phyloP scores from a whole-genome alignment of 176 grass and related monocot species.

The Eremochloa ophiuroides region DNA sequence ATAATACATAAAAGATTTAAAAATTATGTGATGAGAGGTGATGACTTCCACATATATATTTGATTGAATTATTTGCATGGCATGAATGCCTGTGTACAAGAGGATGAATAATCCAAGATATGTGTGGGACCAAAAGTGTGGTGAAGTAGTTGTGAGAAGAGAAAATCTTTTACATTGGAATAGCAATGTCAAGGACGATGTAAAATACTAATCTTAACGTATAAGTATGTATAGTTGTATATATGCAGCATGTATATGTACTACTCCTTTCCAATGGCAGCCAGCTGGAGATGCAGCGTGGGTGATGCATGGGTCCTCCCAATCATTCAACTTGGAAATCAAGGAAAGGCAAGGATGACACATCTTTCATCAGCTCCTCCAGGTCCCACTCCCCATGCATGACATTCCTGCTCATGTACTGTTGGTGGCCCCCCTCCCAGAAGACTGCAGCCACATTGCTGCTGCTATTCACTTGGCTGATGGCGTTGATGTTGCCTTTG shows the following conservation, averaged over 20 bases:
- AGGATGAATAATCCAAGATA: conserved; percentile 27
- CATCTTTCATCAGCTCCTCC: conserved; percentile 97
- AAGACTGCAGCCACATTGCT: conserved; percentile 21
- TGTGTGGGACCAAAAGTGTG: conserved; percentile 34
- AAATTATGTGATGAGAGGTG: no score
- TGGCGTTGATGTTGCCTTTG: conserved; percentile 14
- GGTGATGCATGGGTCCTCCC: neutral
- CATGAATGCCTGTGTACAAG: conserved; percentile 29
- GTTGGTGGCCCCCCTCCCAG: conserved; percentile 52
- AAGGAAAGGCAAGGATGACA: conserved; percentile 94
- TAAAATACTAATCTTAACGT: conserved; percentile 32
- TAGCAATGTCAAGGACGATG: conserved; percentile 28
- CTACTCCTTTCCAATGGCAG: conserved; percentile 16
- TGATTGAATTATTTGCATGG: conserved; percentile 37
- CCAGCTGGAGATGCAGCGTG: conserved; percentile 14
- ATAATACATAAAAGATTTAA: no score
- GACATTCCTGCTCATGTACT: conserved; percentile 54
- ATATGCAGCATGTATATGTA: conserved; percentile 30
- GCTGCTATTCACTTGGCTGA: conserved; percentile 21
- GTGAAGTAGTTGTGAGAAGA: conserved; percentile 18
- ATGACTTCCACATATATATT: neutral
- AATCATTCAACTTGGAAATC: conserved; percentile 99
- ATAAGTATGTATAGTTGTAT: conserved; percentile 27
- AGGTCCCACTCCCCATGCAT: conserved; percentile 84
- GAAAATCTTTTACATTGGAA: conserved; percentile 37